Base-by-base conservation (phyloP, 1,284 basidiomycete species). In the Apiotrichum domesticum region DNA sequence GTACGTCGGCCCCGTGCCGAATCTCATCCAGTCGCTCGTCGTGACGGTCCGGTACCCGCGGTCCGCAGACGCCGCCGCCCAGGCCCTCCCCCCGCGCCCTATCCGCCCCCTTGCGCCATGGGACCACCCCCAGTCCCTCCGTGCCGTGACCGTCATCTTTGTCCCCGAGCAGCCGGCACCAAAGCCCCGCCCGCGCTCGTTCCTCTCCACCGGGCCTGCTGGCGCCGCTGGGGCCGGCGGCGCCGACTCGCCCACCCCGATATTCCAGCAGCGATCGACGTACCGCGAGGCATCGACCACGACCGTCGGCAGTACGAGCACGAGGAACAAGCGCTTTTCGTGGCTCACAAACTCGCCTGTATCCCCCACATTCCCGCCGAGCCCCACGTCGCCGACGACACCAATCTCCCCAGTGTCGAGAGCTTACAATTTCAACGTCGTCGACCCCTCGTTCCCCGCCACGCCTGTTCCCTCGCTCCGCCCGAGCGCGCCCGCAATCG, bases 1-100 rank as follows among this genome's bases (percentile, higher is more conserved):
- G 2, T 54, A 55, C 35, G 50, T 58, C 6, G 59, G 59, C 2
- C 59, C 59, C 0, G 40, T 61, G 5, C 56, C 56, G 1, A 54
- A 61, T 7, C 46, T 41, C 3, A 39, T 50, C 10, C 44, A 52
- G 47, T 41, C 43, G 35, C 52, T 61, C 40, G 51, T 61, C 11
- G 56, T 61, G 0, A 61, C 57, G 13, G 44, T 61, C 3, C 46
- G 54, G 2, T 61, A 58, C 37, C 50, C 50, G 15, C 47, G 35
- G 10, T 11, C 41, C 14, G 10, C 41, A 8, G n/a, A 15, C 10
- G 14, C 6, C 41, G n/a, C 15, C 15, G n/a, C 47, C 13, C 47
- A 37, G n/a, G 6, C 41, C 11, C 32, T 21, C 43, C 51, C 40
- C 33, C 39, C 40, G 32, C 50, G 40, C 5, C 50, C 50, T n/a